Evolutionary conservation across 2,329 filamentous ascomycete species (phyloP).

Genomic region (Penicillium sp.): DNA sequence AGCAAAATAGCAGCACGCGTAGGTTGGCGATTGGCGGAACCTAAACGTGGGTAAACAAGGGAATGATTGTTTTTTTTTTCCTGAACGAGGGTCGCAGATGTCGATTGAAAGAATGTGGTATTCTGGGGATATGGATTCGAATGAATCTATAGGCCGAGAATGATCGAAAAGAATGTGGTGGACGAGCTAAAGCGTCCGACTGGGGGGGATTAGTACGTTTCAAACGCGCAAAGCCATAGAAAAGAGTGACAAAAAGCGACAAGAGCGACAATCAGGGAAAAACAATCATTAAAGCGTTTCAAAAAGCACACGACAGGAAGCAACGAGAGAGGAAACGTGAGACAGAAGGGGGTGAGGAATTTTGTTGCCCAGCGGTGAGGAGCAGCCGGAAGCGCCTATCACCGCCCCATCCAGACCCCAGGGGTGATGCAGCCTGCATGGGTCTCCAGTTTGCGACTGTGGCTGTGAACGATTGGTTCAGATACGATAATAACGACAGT

Average conservation of each 20-base stretch:
- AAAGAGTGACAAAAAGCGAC: conserved; percentile 30
- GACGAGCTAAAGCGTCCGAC: conserved; percentile 28
- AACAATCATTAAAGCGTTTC: conserved; percentile 22
- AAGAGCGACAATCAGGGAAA: conserved; percentile 13
- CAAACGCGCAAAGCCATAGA: conserved; percentile 31
- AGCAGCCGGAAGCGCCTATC: conserved; percentile 21
- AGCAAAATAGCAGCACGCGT: neutral
- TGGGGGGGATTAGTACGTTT: conserved; percentile 21
- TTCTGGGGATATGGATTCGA: neutral
- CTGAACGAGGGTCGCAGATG: conserved; percentile 13
- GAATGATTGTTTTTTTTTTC: conserved; percentile 16
- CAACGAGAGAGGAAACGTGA: conserved; percentile 15
- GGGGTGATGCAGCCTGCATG: conserved; percentile 26
- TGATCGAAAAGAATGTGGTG: conserved; percentile 26
- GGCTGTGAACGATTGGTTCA: conserved; percentile 8
- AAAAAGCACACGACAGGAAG: conserved; percentile 22
- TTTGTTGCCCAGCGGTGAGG: conserved; percentile 33
- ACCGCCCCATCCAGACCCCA: conserved; percentile 16
- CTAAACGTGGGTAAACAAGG: neutral
- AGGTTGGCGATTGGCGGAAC: neutral
- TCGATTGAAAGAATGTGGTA: conserved; percentile 27
- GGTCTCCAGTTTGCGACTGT: conserved; percentile 5
- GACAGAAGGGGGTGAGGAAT: conserved; percentile 26
- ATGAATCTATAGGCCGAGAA: conserved; percentile 11
- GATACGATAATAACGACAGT: neutral